Evolutionary conservation across 768 basidiomycete genomes (phyloP).

Genomic region (Mycena maculata): DNA sequence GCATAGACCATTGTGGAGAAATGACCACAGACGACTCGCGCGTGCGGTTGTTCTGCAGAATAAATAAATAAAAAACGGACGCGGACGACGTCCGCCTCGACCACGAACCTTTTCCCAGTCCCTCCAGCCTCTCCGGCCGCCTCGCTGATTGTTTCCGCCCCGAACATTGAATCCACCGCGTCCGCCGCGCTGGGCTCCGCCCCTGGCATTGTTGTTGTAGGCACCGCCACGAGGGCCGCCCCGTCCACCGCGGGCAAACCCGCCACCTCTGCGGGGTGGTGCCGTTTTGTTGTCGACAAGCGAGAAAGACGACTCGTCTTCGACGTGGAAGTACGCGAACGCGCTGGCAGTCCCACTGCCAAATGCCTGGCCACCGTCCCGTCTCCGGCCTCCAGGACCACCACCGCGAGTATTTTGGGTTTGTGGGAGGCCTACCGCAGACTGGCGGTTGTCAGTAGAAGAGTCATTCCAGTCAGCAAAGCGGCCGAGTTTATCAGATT

Average conservation of each 20-base stretch:
- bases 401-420: constrained; percentile 62
- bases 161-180: constrained; percentile 58
- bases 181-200: constrained; percentile 57
- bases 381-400: constrained; percentile 66
- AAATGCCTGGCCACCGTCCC: constrained; percentile 86
- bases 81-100: not conserved
- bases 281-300: constrained; percentile 91
- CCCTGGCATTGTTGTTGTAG: constrained; percentile 52
- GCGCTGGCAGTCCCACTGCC: constrained; percentile 91
- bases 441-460: constrained; percentile 68
- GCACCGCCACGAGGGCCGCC: constrained; percentile 61
- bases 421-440: constrained; percentile 59
- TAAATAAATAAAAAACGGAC: constrained; percentile 22
- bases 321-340: constrained; percentile 97
- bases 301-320: constrained; percentile 97
- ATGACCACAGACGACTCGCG: constrained; percentile 96
- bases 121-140: constrained; percentile 84
- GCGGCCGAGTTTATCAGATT: constrained; percentile 97
- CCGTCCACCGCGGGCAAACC: constrained; percentile 69
- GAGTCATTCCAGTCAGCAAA: constrained; percentile 98
- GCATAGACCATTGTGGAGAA: constrained; percentile 90
- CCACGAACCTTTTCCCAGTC: constrained; percentile 90
- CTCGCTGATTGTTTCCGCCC: constrained; percentile 59
- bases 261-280: constrained; percentile 76
- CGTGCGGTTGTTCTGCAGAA: constrained; percentile 74